phyloP scores from a whole-genome alignment of 1,139 yeast species.

The Hemisphaericaspora subhashii region DNA sequence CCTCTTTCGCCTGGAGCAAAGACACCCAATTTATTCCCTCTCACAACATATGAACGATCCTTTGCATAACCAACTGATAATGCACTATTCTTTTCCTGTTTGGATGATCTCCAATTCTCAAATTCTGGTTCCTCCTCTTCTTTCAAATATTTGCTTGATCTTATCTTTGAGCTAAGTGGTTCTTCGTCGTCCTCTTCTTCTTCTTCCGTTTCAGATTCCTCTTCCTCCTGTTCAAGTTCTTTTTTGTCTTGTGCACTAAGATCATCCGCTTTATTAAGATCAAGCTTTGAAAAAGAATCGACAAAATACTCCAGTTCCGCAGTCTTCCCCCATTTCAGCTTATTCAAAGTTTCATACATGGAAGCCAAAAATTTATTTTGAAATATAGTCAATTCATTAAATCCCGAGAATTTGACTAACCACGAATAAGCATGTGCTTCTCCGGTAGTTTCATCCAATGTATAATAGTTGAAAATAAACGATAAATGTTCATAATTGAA shows the following conservation, averaged over 20 bases:
- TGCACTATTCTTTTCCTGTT: slow-evolving; percentile 51
- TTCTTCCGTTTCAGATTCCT: slow-evolving; percentile 18
- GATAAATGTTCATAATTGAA: slow-evolving; percentile 58
- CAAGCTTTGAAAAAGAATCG: slow-evolving; percentile 30
- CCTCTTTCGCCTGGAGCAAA: slow-evolving; percentile 59
- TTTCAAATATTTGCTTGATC: slow-evolving; percentile 1
- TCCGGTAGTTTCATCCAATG: slow-evolving; percentile 17
- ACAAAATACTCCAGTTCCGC: slow-evolving; percentile 24
- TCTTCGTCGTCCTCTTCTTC: slow-evolving; percentile 18
- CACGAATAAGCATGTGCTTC: slow-evolving; percentile 54
- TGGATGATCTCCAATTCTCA: slow-evolving; percentile 13
- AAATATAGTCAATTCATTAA: slow-evolving; percentile 46
- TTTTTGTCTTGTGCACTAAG: slow-evolving; percentile 22
- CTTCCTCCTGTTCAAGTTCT: slow-evolving; percentile 15
- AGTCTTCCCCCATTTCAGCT: slow-evolving; percentile 43
- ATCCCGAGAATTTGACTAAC: slow-evolving; percentile 53
- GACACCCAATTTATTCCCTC: slow-evolving; percentile 80
- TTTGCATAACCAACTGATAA: slow-evolving; percentile 70
- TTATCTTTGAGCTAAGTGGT: slow-evolving; percentile 3
- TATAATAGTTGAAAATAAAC: slow-evolving; percentile 64
- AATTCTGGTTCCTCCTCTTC: slow-evolving; percentile 24
- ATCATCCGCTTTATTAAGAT: slow-evolving; percentile 30
- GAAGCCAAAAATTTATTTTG: slow-evolving; percentile 53
- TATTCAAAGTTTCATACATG: slow-evolving; percentile 63
- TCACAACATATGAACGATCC: slow-evolving; percentile 73